Evolutionary conservation across 345 rosid species (phyloP).

Genomic region (Cochlearia excelsa): DNA sequence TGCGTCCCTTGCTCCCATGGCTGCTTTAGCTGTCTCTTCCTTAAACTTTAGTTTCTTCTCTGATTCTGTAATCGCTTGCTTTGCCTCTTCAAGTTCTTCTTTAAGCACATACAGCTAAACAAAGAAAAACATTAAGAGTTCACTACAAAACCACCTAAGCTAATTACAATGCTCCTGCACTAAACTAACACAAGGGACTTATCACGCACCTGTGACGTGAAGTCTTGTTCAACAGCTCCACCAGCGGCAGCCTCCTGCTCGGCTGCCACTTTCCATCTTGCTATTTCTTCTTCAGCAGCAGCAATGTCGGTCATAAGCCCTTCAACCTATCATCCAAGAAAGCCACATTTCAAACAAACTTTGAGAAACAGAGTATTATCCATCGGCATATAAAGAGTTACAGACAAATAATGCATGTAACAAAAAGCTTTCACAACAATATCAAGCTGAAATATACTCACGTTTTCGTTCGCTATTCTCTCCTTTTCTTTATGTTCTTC

Average conservation of each 20-base stretch:
- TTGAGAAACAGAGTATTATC: background rate
- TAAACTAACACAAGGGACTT: conserved; percentile 1
- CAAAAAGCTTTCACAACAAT: conserved; percentile 7
- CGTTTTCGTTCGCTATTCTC: conserved; percentile 90
- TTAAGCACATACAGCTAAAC: conserved; percentile 60
- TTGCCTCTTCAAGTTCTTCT: conserved; percentile 89
- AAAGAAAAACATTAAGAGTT: conserved; percentile 22
- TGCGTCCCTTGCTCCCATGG: conserved; percentile 99
- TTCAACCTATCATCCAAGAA: conserved; percentile 56
- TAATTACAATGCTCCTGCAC: conserved; percentile 17
- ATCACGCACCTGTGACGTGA: conserved; percentile 59
- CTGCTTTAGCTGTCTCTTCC: conserved; percentile 94
- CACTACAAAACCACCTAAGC: conserved; percentile 11
- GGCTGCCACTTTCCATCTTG: conserved; percentile 98
- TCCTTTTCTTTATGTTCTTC: conserved; percentile 91
- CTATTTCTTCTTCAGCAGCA: conserved; percentile 97
- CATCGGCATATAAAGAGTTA: background rate
- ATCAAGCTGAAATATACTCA: conserved; percentile 39
- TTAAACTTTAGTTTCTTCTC: conserved; percentile 90
- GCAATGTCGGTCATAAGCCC: conserved; percentile 96
- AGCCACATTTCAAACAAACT: conserved; percentile 6
- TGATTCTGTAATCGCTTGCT: conserved; percentile 61
- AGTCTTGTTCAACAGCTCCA: conserved; percentile 84
- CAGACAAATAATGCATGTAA: conserved; percentile 1
- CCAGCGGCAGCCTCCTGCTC: conserved; percentile 99